A percentile compares a stretch with the other conserved stretches of the same genome.
These are phyloP conservation scores for Zasmidium cellare DNA, from an alignment of 2,329 filamentous ascomycete genomes.

Conservation along the genomic window DNA sequence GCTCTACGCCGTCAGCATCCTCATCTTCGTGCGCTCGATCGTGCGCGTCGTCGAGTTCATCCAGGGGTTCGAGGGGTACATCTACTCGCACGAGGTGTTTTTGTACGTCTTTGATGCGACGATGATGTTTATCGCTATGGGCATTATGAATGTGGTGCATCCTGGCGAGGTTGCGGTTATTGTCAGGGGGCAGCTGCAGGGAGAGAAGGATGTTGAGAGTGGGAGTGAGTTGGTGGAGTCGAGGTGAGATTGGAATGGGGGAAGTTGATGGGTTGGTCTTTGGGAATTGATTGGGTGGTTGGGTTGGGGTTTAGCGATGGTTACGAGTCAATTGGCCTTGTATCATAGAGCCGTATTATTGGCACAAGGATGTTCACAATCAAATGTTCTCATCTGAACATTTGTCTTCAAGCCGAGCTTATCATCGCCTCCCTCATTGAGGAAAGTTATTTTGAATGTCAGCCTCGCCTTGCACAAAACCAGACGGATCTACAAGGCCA, in stretches of 20 bases:
- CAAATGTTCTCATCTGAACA: too few species aligned
- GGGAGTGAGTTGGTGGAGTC: not conserved
- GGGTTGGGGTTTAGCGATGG: too few species aligned
- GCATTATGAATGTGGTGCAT: conserved; percentile 4
- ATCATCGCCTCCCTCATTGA: too few species aligned
- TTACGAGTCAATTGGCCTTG: too few species aligned
- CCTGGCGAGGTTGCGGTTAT: conserved; percentile 6
- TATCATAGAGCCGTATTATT: too few species aligned
- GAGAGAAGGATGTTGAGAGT: not conserved
- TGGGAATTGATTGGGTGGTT: too few species aligned
- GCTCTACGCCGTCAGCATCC: conserved; percentile 44
- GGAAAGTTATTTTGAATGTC: too few species aligned
- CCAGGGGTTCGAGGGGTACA: conserved; percentile 44
- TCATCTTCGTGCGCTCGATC: conserved; percentile 52
- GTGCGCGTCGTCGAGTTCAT: conserved; percentile 53
- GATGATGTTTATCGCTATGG: conserved; percentile 10
- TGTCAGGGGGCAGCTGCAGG: not conserved
- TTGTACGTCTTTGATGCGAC: conserved; percentile 20
- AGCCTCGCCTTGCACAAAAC: too few species aligned
- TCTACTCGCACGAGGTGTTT: conserved; percentile 39
- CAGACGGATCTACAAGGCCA: too few species aligned
- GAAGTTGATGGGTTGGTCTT: too few species aligned
- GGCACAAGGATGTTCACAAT: too few species aligned
- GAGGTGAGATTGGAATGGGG: not conserved
- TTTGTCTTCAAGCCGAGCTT: too few species aligned